Percentiles rank a stretch among this genome's conserved stretches.
Conservation (phyloP, 2,329 filamentous ascomycete species). For the Stagonosporopsis tanaceti region DNA sequence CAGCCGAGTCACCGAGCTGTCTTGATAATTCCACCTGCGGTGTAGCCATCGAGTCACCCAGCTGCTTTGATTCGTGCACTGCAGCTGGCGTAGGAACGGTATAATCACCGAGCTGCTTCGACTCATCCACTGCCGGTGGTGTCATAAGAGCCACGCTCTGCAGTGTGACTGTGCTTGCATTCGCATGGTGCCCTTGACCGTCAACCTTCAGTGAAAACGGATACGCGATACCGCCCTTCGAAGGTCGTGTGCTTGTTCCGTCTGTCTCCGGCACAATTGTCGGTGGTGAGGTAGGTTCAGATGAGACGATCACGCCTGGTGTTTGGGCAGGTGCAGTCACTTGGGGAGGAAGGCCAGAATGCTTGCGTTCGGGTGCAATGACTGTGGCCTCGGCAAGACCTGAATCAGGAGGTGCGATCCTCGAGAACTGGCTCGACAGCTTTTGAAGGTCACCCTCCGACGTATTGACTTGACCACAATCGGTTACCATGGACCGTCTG, state of each 20-base stretch:
- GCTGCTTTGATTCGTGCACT: conserved; percentile 25
- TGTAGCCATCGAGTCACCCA: conserved; percentile 5
- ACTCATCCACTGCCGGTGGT: conserved; percentile 31
- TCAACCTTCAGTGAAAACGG: conserved; percentile 73
- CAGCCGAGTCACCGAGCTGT: conserved; percentile 3
- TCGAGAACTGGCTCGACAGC: conserved; percentile 13
- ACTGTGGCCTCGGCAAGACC: conserved; percentile 39
- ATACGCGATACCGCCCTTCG: conserved; percentile 73
- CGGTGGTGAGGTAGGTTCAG: conserved; percentile 36
- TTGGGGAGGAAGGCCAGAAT: conserved; percentile 32
- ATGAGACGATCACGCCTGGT: conserved; percentile 33
- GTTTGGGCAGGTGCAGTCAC: conserved; percentile 17
- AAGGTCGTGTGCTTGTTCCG: conserved; percentile 68
- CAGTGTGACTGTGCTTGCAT: conserved; percentile 75
- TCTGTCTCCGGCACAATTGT: conserved; percentile 57
- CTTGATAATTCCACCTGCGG: background rate
- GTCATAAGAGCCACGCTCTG: conserved; percentile 45
- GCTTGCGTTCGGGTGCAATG: conserved; percentile 39
- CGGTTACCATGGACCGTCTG: conserved; percentile 42
- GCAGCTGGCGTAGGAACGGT: conserved; percentile 30
- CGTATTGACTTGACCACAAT: conserved; percentile 40
- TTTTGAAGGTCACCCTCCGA: conserved; percentile 31
- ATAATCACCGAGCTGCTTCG: conserved; percentile 13
- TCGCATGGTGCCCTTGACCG: conserved; percentile 57
- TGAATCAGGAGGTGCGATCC: conserved; percentile 30